Base-by-base conservation (phyloP, 208 protist species). In the Acanthamoeba castellanii region DNA sequence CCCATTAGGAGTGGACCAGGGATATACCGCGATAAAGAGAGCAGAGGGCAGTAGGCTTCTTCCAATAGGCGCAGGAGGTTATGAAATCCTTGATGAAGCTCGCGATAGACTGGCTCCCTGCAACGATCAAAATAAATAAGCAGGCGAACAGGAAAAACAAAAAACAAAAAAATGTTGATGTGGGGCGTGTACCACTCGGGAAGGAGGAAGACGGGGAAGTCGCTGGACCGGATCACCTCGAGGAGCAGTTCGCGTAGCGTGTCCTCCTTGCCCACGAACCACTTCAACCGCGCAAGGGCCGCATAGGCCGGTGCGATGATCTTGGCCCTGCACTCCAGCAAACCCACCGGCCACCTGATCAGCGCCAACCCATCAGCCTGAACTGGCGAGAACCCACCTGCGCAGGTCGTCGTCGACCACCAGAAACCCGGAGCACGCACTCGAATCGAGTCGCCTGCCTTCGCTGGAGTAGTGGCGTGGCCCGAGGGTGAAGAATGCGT, bases 261-360 rank as follows among this genome's bases (percentile, higher is more conserved):
- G n/a, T 72, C 66, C 30, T 72, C 66, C 20, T 72, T 72, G 66
- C 66, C 66, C 66, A 18, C 30, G 66, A 72, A 72, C 66, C 66
- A 72, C 66, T 37, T 72, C n/a, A 72, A 18, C 30, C 66, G 66
- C 66, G 66, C 66, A 8, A 72, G 66, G n/a, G 66, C 66, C n/a
- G 66, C 66, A n/a, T 37, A 72, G 9, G 32, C n/a, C 66, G 66
- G 66, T 22, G 66, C 5, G 5, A 72, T 37, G n/a, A 72, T 72
- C 66, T 72, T 72, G 66, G 66, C 66, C 66, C 66, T 72, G 30
- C 9, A 5, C 8, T 68, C 25, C 66, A 20, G 13, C 66, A 37
- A 37, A 30, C 5, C 6, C 9, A 20, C 52, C 52, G 3, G n/a
- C 34, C 66, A 72, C 52, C 18, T 18, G 66, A 13, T 13, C 8